phyloP scores from a whole-genome alignment of 169 alveolate genomes.

The Eimeria falciformis region DNA sequence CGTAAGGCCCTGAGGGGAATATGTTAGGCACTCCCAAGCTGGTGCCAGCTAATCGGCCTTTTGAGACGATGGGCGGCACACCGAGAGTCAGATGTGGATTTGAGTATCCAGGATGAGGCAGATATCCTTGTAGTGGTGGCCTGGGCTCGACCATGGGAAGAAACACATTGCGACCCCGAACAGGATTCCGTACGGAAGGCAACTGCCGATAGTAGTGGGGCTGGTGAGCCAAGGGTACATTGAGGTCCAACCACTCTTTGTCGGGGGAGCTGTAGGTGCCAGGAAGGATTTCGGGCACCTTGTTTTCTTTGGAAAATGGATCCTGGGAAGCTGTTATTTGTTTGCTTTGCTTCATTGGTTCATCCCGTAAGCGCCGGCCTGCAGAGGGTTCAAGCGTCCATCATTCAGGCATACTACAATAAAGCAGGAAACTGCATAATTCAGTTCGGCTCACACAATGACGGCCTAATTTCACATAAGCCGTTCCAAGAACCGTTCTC shows the following conservation, averaged over 20 bases:
- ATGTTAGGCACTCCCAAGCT: slow-evolving; percentile 27
- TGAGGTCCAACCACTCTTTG: slow-evolving; percentile 32
- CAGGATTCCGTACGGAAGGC: slow-evolving; percentile 73
- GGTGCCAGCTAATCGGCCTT: slow-evolving; percentile 35
- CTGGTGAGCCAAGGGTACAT: slow-evolving; percentile 74
- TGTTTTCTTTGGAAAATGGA: slow-evolving; percentile 24
- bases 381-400: too few relatives aligned
- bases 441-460: too few relatives aligned
- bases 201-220: slow-evolving; percentile 76
- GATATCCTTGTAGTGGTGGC: slow-evolving; percentile 53
- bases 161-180: slow-evolving; percentile 65
- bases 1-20: slow-evolving; percentile 69
- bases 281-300: slow-evolving; percentile 16
- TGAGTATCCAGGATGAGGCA: slow-evolving; percentile 62
- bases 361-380: slow-evolving; percentile 35
- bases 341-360: slow-evolving; percentile 24
- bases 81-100: slow-evolving; percentile 70
- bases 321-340: slow-evolving; percentile 22
- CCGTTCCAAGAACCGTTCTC: too few relatives aligned
- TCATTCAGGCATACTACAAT: not conserved
- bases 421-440: not conserved
- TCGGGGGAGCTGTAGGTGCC: not conserved
- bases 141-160: slow-evolving; percentile 65
- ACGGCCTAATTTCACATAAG: too few relatives aligned
- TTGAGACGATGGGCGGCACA: slow-evolving; percentile 62